Base-by-base conservation (phyloP, 1,284 basidiomycete genomes). In the Mrakiaceae sp. region DNA sequence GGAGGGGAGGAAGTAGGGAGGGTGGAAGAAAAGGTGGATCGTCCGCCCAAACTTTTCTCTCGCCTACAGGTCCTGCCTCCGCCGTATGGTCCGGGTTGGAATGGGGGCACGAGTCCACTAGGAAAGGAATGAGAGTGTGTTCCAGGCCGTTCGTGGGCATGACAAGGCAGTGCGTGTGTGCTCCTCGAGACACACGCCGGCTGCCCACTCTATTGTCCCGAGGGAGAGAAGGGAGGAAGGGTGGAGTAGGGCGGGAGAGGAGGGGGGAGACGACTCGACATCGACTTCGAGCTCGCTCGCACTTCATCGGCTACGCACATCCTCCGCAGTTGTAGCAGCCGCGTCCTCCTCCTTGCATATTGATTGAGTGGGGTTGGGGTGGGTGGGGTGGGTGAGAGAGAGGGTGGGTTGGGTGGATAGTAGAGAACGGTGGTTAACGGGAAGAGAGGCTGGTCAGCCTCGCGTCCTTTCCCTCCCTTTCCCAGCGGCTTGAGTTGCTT, bases 261-360 rank as follows among this genome's bases (percentile, higher is more conserved):
- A 27, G 27, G 27, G 27, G 49, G 11, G 49, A 51, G n/a, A 51
- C 49, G n/a, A 51, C 49, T n/a, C 49, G n/a, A 51, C 27, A 51
- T 11, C 11, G 49, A 51, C 49, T 51, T 51, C 11, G 11, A 11
- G 49, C 49, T 51, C 49, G 11, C 49, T 51, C 16, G 11, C 11
- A 51, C 27, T 27, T 27, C 27, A 27, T 27, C 27, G 27, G 27
- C 27, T 27, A 65, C 65, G 65, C 60, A 66, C 65, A 58, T 52
- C 57, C 60, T 40, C 65, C 65, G 55, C 65, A 66, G 65, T 66
- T 66, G 65, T 63, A 66, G 58, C 65, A 66, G 27, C 27, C 27
- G 27, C 27, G 27, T 27, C 27, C 27, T 27, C 27, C 27, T 27
- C 27, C 27, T 27, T 27, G 27, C 27, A 27, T 27, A 27, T 27